phyloP scores from a whole-genome alignment of 2,329 filamentous ascomycete species.

The Trichoderma hamatum region DNA sequence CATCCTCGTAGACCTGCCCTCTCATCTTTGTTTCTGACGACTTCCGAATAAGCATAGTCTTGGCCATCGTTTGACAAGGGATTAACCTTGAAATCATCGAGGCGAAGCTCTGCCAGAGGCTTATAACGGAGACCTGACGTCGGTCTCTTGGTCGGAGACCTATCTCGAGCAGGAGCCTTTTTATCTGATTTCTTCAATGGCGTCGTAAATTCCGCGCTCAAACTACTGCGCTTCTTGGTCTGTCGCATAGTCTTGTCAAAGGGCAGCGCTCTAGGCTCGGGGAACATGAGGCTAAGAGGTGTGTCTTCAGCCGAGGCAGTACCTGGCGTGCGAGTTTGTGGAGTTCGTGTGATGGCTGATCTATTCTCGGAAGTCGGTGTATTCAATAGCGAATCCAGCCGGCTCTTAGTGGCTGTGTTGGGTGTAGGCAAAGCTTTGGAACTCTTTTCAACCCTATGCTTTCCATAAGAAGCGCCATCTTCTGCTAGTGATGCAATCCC shows the following conservation, averaged over 20 bases:
- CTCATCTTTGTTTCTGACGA: constrained; percentile 70
- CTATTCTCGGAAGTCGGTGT: constrained; percentile 29
- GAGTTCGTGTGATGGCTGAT: constrained; percentile 33
- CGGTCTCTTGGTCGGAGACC: constrained; percentile 28
- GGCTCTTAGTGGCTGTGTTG: constrained; percentile 32
- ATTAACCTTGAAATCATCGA: constrained; percentile 83
- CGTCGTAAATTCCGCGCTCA: constrained; percentile 6
- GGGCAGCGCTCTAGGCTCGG: constrained; percentile 48
- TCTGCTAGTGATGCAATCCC: constrained; percentile 52
- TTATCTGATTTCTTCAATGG: constrained; percentile 27
- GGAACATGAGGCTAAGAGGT: constrained; percentile 39
- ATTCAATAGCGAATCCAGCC: constrained; percentile 42
- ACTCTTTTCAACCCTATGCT: constrained; percentile 24
- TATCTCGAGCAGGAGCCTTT: constrained; percentile 30
- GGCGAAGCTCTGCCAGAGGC: constrained; percentile 58
- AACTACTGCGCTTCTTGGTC: constrained; percentile 17
- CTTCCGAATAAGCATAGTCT: constrained; percentile 73
- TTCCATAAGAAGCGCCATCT: constrained; percentile 46
- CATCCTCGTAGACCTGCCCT: constrained; percentile 75
- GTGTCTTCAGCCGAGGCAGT: constrained; percentile 28
- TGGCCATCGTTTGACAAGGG: constrained; percentile 70
- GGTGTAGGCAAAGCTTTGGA: constrained; percentile 14
- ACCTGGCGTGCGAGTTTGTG: constrained; percentile 21
- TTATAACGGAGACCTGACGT: constrained; percentile 56
- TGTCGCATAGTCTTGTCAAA: constrained; percentile 38